Evolutionary conservation across 129 eudicot species (phyloP).

Genomic region (Ambrosia artemisiifolia): DNA sequence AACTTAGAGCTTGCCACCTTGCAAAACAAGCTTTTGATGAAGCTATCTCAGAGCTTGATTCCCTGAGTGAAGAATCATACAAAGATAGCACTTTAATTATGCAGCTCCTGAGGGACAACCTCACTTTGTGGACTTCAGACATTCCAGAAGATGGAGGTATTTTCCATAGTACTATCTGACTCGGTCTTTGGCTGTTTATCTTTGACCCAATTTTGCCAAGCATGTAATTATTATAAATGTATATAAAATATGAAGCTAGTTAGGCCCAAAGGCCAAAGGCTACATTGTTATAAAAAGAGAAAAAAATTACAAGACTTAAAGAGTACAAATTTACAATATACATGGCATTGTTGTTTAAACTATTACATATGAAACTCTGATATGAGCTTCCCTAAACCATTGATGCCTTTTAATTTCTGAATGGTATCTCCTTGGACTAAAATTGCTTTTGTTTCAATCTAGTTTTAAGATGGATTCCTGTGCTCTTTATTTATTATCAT

Average conservation of each 20-base stretch:
- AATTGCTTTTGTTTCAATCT: neutral
- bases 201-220: neutral
- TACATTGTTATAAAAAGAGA: neutral
- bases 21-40: slow-evolving; percentile 60
- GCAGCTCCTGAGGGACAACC: slow-evolving; percentile 54
- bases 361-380: neutral
- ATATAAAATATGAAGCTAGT: neutral
- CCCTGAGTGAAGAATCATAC: slow-evolving; percentile 53
- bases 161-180: neutral
- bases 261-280: neutral
- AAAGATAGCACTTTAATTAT: slow-evolving; percentile 55
- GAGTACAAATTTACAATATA: slow-evolving; percentile 9
- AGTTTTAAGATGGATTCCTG: neutral
- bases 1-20: slow-evolving; percentile 47
- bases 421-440: neutral
- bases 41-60: slow-evolving; percentile 58
- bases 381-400: neutral
- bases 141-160: slow-evolving; percentile 57
- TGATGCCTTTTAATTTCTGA: neutral
- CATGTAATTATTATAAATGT: neutral
- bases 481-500: slow-evolving; percentile 3
- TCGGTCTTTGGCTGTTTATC: neutral
- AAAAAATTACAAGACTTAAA: neutral
- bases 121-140: slow-evolving; percentile 56
- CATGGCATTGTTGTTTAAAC: neutral